Base-by-base conservation (phyloP, 768 basidiomycete genomes). In the Suillus subluteus region DNA sequence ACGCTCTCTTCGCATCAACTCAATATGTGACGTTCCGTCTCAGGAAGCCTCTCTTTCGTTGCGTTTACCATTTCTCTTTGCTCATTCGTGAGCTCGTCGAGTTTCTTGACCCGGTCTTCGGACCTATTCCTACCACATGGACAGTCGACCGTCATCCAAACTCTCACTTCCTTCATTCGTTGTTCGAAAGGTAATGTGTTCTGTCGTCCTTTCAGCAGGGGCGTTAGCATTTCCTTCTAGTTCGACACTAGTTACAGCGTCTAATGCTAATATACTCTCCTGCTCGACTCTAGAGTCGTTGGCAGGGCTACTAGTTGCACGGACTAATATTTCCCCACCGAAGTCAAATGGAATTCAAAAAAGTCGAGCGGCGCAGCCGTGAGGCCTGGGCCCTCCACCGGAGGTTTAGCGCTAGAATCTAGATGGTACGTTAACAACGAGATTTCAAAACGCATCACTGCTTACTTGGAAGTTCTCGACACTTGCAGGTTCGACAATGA, bases 291-390 rank as follows among this genome's bases (percentile, higher is more conserved):
- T 13, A 50, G 2, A 12, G 12, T 30, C 6, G 15, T 13, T 8
- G 7, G 52, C 16, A 37, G 32, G 62, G 50, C 62, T 63, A 50
- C 62, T 50, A 37, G 44, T 15, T 26, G 43, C 62, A n/a, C 38
- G 12, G 2, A 30, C 26, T 30, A 3, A 1, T 26, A 7, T 54
- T 54, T 30, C 15, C 52, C 16, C 30, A 9, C 26, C 3, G 52
- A 30, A 26, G 30, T 54, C 30, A 18, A 54, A 9, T 16, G 30
- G 16, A 7, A 32, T 15, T 52, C 52, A 18, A 32, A 7, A 54
- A 15, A 52, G 50, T 52, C 6, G 50, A 26, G 26, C 26, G 30
- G 26, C 50, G 13, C 6, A 52, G 50, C 23, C 12, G n/a, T 15
- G 13, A 6, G n/a, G 23, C 23, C 2, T 5, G 48, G 48, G 13